These are phyloP conservation scores for Sicyos edulis DNA, from an alignment of 306 rosid species.

Conservation along the genomic window DNA sequence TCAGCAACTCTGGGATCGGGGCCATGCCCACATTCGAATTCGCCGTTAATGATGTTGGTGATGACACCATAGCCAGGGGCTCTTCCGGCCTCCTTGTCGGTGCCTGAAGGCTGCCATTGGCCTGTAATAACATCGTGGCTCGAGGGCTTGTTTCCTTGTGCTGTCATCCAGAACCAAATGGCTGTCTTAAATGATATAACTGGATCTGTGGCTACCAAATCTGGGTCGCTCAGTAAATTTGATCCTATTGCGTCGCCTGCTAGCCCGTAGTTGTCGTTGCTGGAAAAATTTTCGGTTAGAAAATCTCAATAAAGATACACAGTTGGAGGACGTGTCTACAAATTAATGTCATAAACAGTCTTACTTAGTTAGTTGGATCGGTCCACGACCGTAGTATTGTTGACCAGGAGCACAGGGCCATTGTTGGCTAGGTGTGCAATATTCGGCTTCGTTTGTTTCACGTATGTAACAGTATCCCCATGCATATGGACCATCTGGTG, in stretches of 20 bases:
- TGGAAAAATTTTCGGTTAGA: no score
- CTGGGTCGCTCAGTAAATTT: slow-evolving; percentile 45
- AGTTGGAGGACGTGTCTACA: no score
- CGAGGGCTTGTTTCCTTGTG: slow-evolving; percentile 60
- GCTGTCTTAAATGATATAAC: slow-evolving; percentile 45
- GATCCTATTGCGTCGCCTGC: slow-evolving; percentile 34
- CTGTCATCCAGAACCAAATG: slow-evolving; percentile 83
- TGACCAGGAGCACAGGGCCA: slow-evolving; percentile 14
- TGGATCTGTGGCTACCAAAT: slow-evolving; percentile 41
- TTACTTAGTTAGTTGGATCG: slow-evolving; percentile 8
- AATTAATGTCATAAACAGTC: no score
- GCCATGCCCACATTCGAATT: slow-evolving; percentile 37
- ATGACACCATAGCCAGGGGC: slow-evolving; percentile 26
- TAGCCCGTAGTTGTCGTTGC: slow-evolving; percentile 53
- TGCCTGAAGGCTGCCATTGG: slow-evolving; percentile 39
- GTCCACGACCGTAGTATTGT: slow-evolving; percentile 13
- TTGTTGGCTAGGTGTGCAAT: background rate
- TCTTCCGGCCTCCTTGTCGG: slow-evolving; percentile 29
- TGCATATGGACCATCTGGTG: slow-evolving; percentile 43
- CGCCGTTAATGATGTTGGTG: slow-evolving; percentile 46
- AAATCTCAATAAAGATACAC: no score
- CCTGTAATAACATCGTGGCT: slow-evolving; percentile 52
- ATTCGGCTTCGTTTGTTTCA: background rate
- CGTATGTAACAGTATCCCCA: slow-evolving; percentile 34
- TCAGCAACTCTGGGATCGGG: slow-evolving; percentile 18